Conservation (phyloP, 208 protist genomes). For the Leishmania tarentolae region DNA sequence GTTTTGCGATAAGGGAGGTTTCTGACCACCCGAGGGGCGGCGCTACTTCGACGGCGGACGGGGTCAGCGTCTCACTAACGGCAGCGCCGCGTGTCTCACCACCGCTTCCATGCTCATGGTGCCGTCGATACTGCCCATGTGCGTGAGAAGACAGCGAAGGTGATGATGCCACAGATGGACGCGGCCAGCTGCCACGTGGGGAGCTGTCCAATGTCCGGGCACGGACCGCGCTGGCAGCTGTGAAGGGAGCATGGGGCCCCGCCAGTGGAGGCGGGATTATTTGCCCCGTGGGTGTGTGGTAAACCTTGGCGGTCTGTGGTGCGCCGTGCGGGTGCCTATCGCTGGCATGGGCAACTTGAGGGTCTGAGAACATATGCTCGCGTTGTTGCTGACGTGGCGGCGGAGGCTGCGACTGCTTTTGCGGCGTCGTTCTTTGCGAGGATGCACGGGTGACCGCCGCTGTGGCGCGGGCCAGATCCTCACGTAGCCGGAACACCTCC, state of each 20-base stretch:
- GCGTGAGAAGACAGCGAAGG: not conserved
- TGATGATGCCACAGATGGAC: not conserved
- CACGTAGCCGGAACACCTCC: slow-evolving; percentile 19
- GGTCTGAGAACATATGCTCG: not conserved
- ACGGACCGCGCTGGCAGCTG: not conserved
- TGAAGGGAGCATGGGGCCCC: not conserved
- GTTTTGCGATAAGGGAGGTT: slow-evolving; percentile 49
- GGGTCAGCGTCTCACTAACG: not conserved
- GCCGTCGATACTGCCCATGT: not conserved
- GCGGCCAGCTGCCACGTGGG: not conserved
- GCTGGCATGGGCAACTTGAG: not conserved
- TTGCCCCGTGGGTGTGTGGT: slow-evolving; percentile 2
- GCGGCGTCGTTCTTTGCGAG: not conserved
- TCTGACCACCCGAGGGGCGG: slow-evolving; percentile 63
- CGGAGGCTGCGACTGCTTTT: not conserved
- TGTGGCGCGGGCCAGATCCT: slow-evolving; percentile 11
- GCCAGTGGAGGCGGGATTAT: not conserved
- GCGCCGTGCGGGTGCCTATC: not conserved
- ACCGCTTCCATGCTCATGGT: slow-evolving; percentile 12
- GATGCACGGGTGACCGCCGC: not conserved
- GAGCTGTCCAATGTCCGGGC: not conserved
- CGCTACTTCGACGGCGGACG: slow-evolving; percentile 9
- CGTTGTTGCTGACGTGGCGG: not conserved
- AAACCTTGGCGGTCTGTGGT: not conserved
- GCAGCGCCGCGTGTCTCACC: slow-evolving; percentile 2